Evolutionary conservation across 345 rosid species (phyloP).

Genomic region (Rhizophora apiculata): DNA sequence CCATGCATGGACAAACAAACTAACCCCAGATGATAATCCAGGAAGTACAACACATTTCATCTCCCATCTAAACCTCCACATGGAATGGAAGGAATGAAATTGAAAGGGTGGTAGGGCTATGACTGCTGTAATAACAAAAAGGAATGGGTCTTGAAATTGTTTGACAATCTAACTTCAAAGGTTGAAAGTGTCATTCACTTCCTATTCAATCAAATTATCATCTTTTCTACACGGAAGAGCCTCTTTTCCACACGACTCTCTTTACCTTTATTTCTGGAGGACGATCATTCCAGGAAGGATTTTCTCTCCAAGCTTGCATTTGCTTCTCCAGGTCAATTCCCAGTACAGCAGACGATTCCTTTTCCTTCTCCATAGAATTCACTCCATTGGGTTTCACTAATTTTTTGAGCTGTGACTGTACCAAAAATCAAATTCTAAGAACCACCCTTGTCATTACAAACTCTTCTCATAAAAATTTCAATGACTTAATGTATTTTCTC

Average conservation of each 20-base stretch:
- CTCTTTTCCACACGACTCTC: background rate
- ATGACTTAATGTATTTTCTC: background rate
- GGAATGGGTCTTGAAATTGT: background rate
- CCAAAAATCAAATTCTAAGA: conserved; percentile 7
- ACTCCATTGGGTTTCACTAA: conserved; percentile 35
- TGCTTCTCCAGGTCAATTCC: conserved; percentile 59
- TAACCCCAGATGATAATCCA: background rate
- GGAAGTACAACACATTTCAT: background rate
- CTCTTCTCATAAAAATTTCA: conserved; percentile 3
- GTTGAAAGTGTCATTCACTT: background rate
- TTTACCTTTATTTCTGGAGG: conserved; percentile 62
- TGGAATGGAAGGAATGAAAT: background rate
- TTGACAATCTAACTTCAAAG: background rate
- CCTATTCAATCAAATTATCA: background rate
- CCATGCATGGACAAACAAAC: background rate
- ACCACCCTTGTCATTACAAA: background rate
- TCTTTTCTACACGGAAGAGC: background rate
- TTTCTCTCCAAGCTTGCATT: conserved; percentile 69
- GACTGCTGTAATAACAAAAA: background rate
- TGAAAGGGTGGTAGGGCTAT: background rate
- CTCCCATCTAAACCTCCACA: background rate
- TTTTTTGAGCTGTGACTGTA: conserved; percentile 55
- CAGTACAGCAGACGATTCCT: conserved; percentile 31
- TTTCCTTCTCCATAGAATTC: conserved; percentile 33
- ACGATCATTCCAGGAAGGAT: conserved; percentile 63